phyloP scores from a whole-genome alignment of 352 stramenopile genomes.

The Thalassiosira livingstoniorum region DNA sequence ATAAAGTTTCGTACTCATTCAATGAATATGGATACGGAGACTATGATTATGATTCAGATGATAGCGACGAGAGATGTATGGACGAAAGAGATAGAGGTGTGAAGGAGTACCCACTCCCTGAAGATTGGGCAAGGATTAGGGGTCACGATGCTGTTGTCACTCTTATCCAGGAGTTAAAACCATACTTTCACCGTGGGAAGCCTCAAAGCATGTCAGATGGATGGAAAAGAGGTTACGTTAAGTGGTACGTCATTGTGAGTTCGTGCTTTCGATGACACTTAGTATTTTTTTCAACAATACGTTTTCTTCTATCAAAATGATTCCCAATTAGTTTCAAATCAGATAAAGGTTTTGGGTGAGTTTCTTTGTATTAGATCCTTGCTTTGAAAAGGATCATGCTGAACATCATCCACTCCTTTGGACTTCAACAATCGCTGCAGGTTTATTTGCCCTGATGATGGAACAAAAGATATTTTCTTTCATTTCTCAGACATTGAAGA shows the following conservation, averaged over 20 bases:
- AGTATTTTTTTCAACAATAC: background rate
- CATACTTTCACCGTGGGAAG: too few relatives aligned
- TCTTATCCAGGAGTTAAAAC: constrained; percentile 11
- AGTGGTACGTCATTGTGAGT: constrained; percentile 7
- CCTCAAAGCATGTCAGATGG: constrained; percentile 29
- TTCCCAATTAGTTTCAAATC: background rate
- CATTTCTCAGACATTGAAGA: constrained; percentile 6
- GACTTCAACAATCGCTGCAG: background rate
- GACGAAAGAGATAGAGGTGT: constrained; percentile 30
- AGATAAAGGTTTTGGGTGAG: constrained; percentile 28
- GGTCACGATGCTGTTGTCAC: constrained; percentile 11
- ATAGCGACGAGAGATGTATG: constrained; percentile 7
- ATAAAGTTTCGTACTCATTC: too few relatives aligned
- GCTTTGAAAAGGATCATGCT: too few relatives aligned
- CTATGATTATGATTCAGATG: constrained; percentile 12
- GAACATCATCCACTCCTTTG: too few relatives aligned
- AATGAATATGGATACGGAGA: constrained; percentile 5
- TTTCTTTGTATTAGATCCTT: background rate
- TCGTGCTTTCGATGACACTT: background rate
- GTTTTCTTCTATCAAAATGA: background rate
- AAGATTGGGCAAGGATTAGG: constrained; percentile 32
- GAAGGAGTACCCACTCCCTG: constrained; percentile 23
- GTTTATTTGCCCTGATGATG: constrained; percentile 24
- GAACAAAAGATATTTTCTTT: constrained; percentile 15
- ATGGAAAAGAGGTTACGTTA: constrained; percentile 10